Base-by-base conservation (phyloP, 352 stramenopile genomes). In the Phytophthora cactorum region DNA sequence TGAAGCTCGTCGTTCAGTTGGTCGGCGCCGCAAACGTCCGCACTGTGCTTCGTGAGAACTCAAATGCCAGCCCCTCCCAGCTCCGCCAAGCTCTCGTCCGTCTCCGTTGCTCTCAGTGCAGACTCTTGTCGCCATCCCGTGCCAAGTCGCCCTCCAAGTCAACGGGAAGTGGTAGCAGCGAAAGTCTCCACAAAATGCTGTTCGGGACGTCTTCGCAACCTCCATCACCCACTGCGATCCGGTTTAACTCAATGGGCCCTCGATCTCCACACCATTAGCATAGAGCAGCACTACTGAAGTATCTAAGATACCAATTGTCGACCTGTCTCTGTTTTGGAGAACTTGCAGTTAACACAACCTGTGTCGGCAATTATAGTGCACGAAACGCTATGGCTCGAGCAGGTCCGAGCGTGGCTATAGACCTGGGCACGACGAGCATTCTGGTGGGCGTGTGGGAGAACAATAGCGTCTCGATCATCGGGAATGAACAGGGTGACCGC, bases 1-100 rank as follows among this genome's bases (percentile, higher is more conserved):
- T 73, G 5, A 73, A 70, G 32, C 47, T 73, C 7, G 52, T 73
- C 3, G 60, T 73, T 7, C 62, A 66, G 47, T 38, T 73, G 39
- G 59, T 73, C 27, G 66, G 66, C 2, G 31, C 52, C 5, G n/a
- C 66, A 27, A 73, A 73, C 17, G 66, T 73, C 4, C 59, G 59
- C 6, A 7, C 45, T 15, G 60, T 60, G 31, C 66, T 73, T 2
- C 66, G 41, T 3, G 66, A 73, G n/a, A 62, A 61, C 59, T 47
- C 66, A 32, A 70, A 57, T 22, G 60, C 59, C 31, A 73, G 31
- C 14, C 59, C 66, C 11, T 8, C 36, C 9, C 66, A 73, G 27
- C 59, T 73, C 15, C 47, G 41, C 0, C 52, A 73, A 49, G 39
- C 63, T 41, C 41, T 70, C 15, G 17, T 66, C 27, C 56, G 49